Conservation (phyloP, 306 rosid species). For the Acacia acuminata region DNA sequence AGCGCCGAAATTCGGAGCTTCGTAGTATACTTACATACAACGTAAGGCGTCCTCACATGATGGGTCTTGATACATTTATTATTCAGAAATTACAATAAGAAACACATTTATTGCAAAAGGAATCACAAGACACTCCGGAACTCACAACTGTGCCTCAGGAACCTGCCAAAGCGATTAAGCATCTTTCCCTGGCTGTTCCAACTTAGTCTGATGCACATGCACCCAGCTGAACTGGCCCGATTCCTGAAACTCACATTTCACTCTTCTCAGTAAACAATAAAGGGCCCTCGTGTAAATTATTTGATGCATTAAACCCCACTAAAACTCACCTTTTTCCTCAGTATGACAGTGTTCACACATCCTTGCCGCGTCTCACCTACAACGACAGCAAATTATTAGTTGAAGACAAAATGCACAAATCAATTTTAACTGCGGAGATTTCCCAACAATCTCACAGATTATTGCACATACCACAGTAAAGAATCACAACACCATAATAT, state of each 20-base stretch:
- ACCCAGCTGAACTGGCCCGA: conserved; percentile 52
- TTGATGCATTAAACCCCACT: background rate
- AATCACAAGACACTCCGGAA: conserved; percentile 16
- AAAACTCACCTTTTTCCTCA: conserved; percentile 46
- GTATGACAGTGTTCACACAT: conserved; percentile 32
- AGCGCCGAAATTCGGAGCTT: conserved; percentile 20
- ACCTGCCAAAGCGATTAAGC: conserved; percentile 42
- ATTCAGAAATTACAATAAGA: conserved; percentile 19
- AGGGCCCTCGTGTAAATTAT: conserved; percentile 4
- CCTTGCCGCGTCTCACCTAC: conserved; percentile 45
- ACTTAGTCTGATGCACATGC: conserved; percentile 68
- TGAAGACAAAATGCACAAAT: conserved; percentile 3
- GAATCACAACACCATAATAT: conserved; percentile 1
- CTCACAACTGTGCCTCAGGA: conserved; percentile 21
- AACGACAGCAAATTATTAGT: conserved; percentile 16
- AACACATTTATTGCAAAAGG: conserved; percentile 41
- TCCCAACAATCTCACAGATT: conserved; percentile 3
- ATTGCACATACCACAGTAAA: background rate
- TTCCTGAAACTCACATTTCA: conserved; percentile 55
- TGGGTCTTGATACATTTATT: conserved; percentile 2
- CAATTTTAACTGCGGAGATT: background rate
- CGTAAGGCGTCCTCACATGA: conserved; percentile 27
- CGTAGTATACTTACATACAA: conserved; percentile 19
- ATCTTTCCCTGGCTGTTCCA: conserved; percentile 41
- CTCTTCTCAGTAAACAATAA: conserved; percentile 31